phyloP scores from a whole-genome alignment of 2,329 filamentous ascomycete species.

The Tolypocladium inflatum region DNA sequence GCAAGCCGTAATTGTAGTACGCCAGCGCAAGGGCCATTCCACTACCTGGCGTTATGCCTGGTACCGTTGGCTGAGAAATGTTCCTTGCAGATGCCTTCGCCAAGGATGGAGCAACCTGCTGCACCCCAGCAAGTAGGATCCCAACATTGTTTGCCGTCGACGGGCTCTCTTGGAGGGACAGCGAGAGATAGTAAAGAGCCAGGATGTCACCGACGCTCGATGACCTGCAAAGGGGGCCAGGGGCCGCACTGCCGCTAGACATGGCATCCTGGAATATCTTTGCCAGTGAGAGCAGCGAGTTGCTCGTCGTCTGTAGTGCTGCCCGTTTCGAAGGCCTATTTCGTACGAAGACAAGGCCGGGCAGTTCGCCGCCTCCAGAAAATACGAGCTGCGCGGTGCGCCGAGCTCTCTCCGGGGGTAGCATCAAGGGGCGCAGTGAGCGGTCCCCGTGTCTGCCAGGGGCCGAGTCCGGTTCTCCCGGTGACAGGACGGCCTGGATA shows the following conservation, averaged over 20 bases:
- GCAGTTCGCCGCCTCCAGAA: slow-evolving; percentile 61
- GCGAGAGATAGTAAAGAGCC: slow-evolving; percentile 87
- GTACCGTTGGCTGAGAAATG: slow-evolving; percentile 38
- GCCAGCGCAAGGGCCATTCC: slow-evolving; percentile 79
- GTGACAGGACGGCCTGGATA: slow-evolving; percentile 62
- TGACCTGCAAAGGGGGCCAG: slow-evolving; percentile 47
- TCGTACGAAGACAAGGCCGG: slow-evolving; percentile 65
- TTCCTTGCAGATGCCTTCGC: slow-evolving; percentile 5
- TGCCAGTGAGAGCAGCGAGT: slow-evolving; percentile 84
- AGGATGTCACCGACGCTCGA: slow-evolving; percentile 86
- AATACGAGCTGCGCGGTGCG: slow-evolving; percentile 80
- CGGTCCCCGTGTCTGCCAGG: slow-evolving; percentile 3
- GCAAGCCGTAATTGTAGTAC: slow-evolving; percentile 92
- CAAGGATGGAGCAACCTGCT: slow-evolving; percentile 45
- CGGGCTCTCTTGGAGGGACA: slow-evolving; percentile 89
- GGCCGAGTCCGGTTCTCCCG: slow-evolving; percentile 7
- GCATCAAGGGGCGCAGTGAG: slow-evolving; percentile 49
- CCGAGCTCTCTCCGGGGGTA: slow-evolving; percentile 76
- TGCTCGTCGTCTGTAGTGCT: slow-evolving; percentile 87
- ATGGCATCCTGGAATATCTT: slow-evolving; percentile 98
- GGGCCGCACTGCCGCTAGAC: slow-evolving; percentile 57
- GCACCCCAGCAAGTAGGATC: slow-evolving; percentile 89
- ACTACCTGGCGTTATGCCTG: slow-evolving; percentile 76
- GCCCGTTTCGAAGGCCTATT: slow-evolving; percentile 66
- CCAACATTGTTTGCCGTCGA: slow-evolving; percentile 98